Percentiles rank a stretch among this genome's conserved stretches.
phyloP scores from a whole-genome alignment of 805 yeast genomes.

The Candida corydali region DNA sequence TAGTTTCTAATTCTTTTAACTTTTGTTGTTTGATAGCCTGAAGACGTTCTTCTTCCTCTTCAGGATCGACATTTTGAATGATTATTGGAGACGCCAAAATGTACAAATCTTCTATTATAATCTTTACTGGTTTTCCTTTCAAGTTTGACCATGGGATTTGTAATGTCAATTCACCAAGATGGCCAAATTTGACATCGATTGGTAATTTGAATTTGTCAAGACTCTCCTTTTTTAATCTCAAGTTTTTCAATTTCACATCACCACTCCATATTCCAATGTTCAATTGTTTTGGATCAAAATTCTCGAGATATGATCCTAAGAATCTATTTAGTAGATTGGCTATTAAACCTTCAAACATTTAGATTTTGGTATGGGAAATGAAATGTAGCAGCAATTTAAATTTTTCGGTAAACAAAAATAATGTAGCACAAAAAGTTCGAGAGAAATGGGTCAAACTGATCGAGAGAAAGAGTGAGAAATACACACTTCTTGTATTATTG shows the following conservation, averaged over 20 bases:
- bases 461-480: background rate
- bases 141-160: constrained; percentile 97
- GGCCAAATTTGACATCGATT: constrained; percentile 82
- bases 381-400: background rate
- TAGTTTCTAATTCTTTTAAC: constrained; percentile 60
- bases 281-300: constrained; percentile 91
- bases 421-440: background rate
- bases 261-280: constrained; percentile 98
- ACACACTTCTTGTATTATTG: background rate
- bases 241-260: constrained; percentile 79
- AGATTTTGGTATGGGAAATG: background rate
- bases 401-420: background rate
- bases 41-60: constrained; percentile 57
- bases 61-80: constrained; percentile 49
- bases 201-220: constrained; percentile 85
- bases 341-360: constrained; percentile 63
- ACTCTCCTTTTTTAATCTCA: constrained; percentile 81
- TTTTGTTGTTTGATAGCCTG: constrained; percentile 63
- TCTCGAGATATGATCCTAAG: constrained; percentile 77
- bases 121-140: constrained; percentile 87
- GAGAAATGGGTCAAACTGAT: background rate
- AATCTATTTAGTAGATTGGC: constrained; percentile 60
- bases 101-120: constrained; percentile 81
- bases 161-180: constrained; percentile 79
- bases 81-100: constrained; percentile 74